Evolutionary conservation across 1,284 basidiomycete species (phyloP), one percentile per base, ranked within the genome.

Genomic region (Vanrija sp.): DNA sequence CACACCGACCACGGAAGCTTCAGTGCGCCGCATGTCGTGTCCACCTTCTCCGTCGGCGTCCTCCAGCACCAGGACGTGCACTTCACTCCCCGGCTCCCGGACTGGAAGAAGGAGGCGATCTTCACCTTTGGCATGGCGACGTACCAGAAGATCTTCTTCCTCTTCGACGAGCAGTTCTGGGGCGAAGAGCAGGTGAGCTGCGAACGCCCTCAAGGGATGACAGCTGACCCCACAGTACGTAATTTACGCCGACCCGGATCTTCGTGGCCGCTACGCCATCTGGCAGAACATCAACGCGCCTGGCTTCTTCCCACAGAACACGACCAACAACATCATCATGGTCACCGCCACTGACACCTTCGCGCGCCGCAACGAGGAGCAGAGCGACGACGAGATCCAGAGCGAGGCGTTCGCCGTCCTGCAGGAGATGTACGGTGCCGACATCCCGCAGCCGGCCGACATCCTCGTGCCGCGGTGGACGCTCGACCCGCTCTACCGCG

Each of bases 81-180:
- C 2, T 87, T 85, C 62, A 64, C 76, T 26, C 86, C 86, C 4
- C 47, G 70, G 3, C 67, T 87, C 10, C 86, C 86, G 3, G 68
- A 75, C n/a, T 87, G 81, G 80, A 87, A 87, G 67, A 63, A 76
- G 42, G 85, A 86, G 61, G 85, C 85, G 1, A 83, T 87, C 47
- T 80, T 84, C 26, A 82, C 81, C 49, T 82, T 86, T 69, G 78
- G 79, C 7, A 86, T 87, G 86, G 80, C 79, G 2, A 84, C 81
- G 3, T 87, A 85, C 65, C 86, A 85, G 5, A 87, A 87, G 73
- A 85, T 87, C 46, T 87, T 86, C 70, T 63, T 87, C 44, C 80
- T 83, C 58, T 87, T 87, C 65, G 78, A 82, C 0, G 65, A 80
- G 53, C 84, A 83, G 42, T 87, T 87, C 67, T 87, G 86, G 86